Base-by-base conservation (phyloP, 179 eudicot genomes). In the Monotropa hypopitys region DNA sequence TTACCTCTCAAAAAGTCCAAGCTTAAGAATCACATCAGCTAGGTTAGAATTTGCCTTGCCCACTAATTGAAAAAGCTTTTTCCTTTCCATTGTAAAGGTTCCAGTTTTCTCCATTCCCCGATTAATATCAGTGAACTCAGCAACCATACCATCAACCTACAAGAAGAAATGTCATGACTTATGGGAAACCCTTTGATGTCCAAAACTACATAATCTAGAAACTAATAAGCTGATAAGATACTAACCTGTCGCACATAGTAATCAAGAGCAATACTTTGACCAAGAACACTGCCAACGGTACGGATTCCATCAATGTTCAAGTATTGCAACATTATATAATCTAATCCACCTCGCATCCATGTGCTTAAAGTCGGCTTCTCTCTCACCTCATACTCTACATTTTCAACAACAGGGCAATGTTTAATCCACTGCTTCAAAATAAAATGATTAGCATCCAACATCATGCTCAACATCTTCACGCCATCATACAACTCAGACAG, bases 51-150 rank as follows among this genome's bases (percentile, higher is more conserved):
- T 94, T 70, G 98, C 98, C 83, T 94, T 94, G 74, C 98, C 98
- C 57, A 94, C 98, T 76, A 94, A 84, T 84, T 91, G 95, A 84
- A 94, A 94, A 59, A 92, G 91, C 84, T 94, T 94, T 83, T 94
- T 92, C 78, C 97, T 87, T 76, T 92, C 85, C 97, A 94, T 94
- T 76, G 94, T 86, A 82, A 94, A 92, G 62, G 88, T 90, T 81
- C 97, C 97, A 62, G 95, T 91, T 86, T 94, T 92, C 81, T 94
- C 98, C 98, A 94, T 94, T 54, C 88, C 98, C 67, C 98, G 93
- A 62, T 94, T 94, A 73, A 94, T 94, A 80, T 93, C 98, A 47
- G 97, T 94, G 73, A 94, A 92, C 81, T 93, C 98, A 43, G 90
- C 98, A 78, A 92, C 97, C 86, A 94, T 94, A 66, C 97, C 97